These are phyloP conservation scores for Thecaphora frezii DNA, from an alignment of 1,284 basidiomycete species.

Conservation along the genomic window DNA sequence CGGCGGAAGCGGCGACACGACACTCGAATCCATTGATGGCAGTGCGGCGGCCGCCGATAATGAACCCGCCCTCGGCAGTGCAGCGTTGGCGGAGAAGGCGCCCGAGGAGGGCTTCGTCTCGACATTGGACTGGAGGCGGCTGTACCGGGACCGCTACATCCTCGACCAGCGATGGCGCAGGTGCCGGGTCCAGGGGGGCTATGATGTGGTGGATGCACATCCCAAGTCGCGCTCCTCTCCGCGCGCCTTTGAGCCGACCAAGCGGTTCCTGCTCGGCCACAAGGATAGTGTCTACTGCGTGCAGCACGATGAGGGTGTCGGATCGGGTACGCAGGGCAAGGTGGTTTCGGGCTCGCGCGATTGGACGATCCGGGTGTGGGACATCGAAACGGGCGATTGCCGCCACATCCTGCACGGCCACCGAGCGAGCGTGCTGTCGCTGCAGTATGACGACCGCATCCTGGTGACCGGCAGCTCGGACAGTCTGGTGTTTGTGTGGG, in stretches of 20 bases:
- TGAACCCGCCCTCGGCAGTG: too few relatives aligned
- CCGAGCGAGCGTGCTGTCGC: conserved; percentile 35
- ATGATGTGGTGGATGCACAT: not conserved
- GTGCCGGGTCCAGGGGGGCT: not conserved
- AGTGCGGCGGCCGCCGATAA: too few relatives aligned
- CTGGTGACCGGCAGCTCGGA: conserved; percentile 46
- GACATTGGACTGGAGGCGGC: conserved; percentile 18
- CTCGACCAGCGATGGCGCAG: conserved; percentile 32
- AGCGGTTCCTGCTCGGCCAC: conserved; percentile 35
- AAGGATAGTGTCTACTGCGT: conserved; percentile 46
- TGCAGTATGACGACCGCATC: conserved; percentile 45
- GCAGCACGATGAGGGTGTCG: conserved; percentile 33
- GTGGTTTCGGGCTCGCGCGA: conserved; percentile 45
- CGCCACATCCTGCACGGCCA: conserved; percentile 39
- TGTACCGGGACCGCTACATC: conserved; percentile 22
- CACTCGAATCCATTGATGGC: too few relatives aligned
- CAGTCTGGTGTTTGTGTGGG: conserved; percentile 39
- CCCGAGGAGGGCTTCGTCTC: conserved; percentile 19
- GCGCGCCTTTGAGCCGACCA: conserved; percentile 21
- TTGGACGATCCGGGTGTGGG: conserved; percentile 44
- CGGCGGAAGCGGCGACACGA: too few relatives aligned
- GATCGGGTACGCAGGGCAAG: conserved; percentile 25
- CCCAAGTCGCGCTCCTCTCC: not conserved
- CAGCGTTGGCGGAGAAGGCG: too few relatives aligned
- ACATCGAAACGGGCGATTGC: conserved; percentile 31